These are phyloP conservation scores for Ophiocordyceps camponoti-floridani DNA, from an alignment of 2,329 filamentous ascomycete genomes.

Conservation along the genomic window DNA sequence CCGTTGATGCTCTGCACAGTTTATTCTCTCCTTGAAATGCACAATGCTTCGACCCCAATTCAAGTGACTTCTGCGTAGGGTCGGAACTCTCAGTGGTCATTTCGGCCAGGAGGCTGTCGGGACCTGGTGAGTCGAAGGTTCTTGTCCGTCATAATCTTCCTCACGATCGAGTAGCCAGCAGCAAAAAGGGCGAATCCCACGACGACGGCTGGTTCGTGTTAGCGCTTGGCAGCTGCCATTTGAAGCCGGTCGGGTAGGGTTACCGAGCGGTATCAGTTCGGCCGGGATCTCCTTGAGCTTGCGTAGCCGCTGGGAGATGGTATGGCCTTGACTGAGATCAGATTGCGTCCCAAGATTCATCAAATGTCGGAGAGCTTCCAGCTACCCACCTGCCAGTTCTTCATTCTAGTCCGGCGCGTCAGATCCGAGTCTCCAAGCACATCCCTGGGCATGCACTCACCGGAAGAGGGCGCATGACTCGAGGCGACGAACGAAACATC, in stretches of 20 bases:
- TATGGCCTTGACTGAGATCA: conserved; percentile 51
- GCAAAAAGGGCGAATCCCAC: conserved; percentile 69
- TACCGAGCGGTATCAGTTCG: conserved; percentile 90
- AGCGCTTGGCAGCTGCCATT: neutral
- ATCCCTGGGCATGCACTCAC: conserved; percentile 26
- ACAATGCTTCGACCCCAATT: conserved; percentile 4
- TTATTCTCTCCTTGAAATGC: conserved; percentile 1
- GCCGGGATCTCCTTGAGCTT: conserved; percentile 78
- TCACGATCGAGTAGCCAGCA: conserved; percentile 62
- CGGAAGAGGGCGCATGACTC: conserved; percentile 53
- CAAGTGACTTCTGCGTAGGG: neutral
- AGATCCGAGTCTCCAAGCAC: conserved; percentile 5
- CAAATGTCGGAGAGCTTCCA: neutral
- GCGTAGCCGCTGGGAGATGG: conserved; percentile 86
- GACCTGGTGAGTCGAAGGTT: conserved; percentile 66
- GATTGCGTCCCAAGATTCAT: neutral
- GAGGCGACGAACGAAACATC: conserved; percentile 48
- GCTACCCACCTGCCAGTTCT: conserved; percentile 49
- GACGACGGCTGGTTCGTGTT: conserved; percentile 48
- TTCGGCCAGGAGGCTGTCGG: conserved; percentile 31
- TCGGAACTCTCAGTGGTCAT: conserved; percentile 14
- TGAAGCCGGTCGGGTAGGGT: conserved; percentile 4
- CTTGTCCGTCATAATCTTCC: conserved; percentile 80
- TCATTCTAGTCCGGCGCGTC: conserved; percentile 32
- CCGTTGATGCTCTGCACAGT: neutral